Evolutionary conservation across 345 rosid genomes (phyloP).

Genomic region (Moricandia moricandioides): DNA sequence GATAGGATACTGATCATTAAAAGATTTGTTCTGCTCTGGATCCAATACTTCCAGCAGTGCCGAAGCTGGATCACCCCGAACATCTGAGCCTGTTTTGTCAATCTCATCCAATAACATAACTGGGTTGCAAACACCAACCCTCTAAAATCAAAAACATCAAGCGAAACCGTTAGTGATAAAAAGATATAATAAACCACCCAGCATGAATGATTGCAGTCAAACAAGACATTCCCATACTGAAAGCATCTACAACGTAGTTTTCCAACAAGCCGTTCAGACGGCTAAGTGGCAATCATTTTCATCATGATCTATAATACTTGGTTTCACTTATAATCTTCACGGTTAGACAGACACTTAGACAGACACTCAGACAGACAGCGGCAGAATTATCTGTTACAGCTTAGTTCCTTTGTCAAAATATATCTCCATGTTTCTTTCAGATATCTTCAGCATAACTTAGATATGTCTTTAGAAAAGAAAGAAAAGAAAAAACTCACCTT

Average conservation of each 20-base stretch:
- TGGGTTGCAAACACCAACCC: slow-evolving; percentile 95
- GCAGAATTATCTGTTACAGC: not conserved
- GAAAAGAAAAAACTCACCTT: slow-evolving; percentile 52
- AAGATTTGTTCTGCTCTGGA: slow-evolving; percentile 89
- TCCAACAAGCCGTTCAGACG: not conserved
- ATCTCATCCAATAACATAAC: slow-evolving; percentile 96
- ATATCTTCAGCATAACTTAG: not conserved
- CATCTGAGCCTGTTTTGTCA: slow-evolving; percentile 98
- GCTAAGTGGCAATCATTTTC: not conserved
- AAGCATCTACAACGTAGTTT: slow-evolving; percentile 10
- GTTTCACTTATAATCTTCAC: not conserved
- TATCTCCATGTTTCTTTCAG: not conserved
- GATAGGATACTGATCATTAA: slow-evolving; percentile 96
- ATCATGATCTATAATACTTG: not conserved
- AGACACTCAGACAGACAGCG: not conserved
- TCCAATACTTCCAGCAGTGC: slow-evolving; percentile 99
- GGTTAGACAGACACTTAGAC: not conserved
- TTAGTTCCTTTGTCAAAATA: not conserved
- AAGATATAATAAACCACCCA: not conserved
- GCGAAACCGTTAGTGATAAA: not conserved
- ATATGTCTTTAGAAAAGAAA: not conserved
- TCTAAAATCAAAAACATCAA: slow-evolving; percentile 50
- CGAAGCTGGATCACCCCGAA: slow-evolving; percentile 98
- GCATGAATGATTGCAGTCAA: slow-evolving; percentile 7
- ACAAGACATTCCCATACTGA: not conserved